A percentile compares a stretch with the other conserved stretches of the same genome.
phyloP scores from a whole-genome alignment of 306 rosid species.

The Acacia acuminata region DNA sequence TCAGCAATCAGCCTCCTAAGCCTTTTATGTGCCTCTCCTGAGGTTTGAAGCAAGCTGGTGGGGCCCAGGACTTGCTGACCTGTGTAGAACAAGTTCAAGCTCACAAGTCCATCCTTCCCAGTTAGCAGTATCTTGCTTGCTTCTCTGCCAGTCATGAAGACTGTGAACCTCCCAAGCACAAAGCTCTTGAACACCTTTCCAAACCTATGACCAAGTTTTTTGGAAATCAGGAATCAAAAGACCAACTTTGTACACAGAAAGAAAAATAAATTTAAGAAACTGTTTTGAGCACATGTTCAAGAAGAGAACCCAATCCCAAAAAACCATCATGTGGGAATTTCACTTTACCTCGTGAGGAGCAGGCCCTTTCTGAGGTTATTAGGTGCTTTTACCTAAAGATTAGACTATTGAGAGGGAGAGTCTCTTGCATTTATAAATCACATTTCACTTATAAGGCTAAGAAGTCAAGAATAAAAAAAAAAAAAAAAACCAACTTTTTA shows the following conservation, averaged over 20 bases:
- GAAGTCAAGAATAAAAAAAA: background rate
- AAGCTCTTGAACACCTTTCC: conserved; percentile 82
- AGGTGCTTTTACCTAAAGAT: no score
- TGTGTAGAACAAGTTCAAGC: conserved; percentile 76
- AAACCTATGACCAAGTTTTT: conserved; percentile 43
- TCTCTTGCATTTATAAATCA: no score
- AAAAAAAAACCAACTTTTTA: background rate
- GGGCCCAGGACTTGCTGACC: conserved; percentile 84
- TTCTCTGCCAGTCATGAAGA: conserved; percentile 89
- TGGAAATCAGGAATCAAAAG: background rate
- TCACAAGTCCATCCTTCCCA: conserved; percentile 82
- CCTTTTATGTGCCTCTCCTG: conserved; percentile 79
- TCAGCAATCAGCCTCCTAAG: conserved; percentile 74
- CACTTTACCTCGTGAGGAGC: no score
- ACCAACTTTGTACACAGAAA: background rate
- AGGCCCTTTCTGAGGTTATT: no score
- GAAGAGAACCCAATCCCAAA: no score
- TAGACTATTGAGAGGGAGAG: no score
- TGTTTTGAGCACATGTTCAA: background rate
- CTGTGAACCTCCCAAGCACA: conserved; percentile 75
- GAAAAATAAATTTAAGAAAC: background rate
- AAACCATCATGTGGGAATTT: no score
- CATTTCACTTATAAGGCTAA: no score
- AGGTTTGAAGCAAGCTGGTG: conserved; percentile 78
- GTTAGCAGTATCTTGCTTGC: conserved; percentile 76